Conservation (phyloP, 192 early-diverging fungal species). For the Mortierella alpina region DNA sequence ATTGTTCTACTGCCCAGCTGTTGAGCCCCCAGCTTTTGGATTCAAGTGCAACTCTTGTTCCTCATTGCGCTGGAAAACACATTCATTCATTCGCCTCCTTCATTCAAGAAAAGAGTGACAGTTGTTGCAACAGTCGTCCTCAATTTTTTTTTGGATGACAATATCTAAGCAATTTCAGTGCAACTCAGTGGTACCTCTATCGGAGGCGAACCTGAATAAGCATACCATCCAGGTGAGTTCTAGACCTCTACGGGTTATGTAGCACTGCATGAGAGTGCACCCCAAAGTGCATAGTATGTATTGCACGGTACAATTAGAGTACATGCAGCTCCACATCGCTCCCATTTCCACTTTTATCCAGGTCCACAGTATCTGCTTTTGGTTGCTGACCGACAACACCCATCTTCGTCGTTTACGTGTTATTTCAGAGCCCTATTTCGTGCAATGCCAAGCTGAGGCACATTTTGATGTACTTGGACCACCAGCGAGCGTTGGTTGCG, state of each 20-base stretch:
- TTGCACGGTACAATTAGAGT: background rate
- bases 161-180: conserved; percentile 24
- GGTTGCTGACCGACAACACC: no score
- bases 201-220: conserved; percentile 43
- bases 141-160: conserved; percentile 19
- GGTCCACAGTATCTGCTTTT: no score
- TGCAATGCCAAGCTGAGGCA: conserved; percentile 44
- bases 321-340: background rate
- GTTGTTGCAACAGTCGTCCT: background rate
- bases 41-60: no score
- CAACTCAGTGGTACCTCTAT: conserved; percentile 28
- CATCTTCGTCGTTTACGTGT: background rate
- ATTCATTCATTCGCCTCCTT: no score
- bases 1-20: no score
- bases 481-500: conserved; percentile 37
- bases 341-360: no score
- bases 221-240: conserved; percentile 41
- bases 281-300: background rate
- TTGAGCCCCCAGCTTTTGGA: no score
- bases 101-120: background rate
- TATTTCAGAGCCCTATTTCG: conserved; percentile 35
- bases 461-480: conserved; percentile 37
- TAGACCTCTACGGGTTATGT: background rate
- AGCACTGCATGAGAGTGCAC: background rate
- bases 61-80: no score